Base-by-base conservation (phyloP, 352 stramenopile species). In the Thalassiosira oceanica region DNA sequence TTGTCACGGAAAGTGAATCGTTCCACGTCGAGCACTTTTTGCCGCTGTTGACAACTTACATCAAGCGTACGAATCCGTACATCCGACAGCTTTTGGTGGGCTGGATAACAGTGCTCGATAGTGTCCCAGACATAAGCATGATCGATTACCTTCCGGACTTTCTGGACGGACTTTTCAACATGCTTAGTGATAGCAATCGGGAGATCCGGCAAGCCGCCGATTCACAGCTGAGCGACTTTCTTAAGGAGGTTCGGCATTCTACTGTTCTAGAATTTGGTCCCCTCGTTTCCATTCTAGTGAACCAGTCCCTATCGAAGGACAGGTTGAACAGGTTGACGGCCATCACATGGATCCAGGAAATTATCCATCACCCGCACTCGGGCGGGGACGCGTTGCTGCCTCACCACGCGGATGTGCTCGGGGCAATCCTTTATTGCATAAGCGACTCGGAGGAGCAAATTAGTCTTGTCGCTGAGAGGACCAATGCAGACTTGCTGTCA, bases 21-120 rank as follows among this genome's bases (percentile, higher is more conserved):
- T 99, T 99, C 84, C 95, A 99, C 54, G 95, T 99, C 16, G 96
- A 98, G 54, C 95, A 97, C 73, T 99, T 99, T 67, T 96, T 99
- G 44, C 96, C 96, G 8, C 71, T 99, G 42, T 87, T 99, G 49
- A 95, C 99, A 79, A 99, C 98, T 78, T 98, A 99, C 81, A 99
- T 99, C 50, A 84, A 94, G 62, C 94, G 97, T 76, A 98, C 94
- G 8, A 99, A 99, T 78, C 96, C 96, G 24, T 99, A 99, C 86
- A 99, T 99, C 77, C 95, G 97, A 7, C 96, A 99, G 67, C 87
- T 99, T 7, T 84, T 99, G 31, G 94, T 97, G 15, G 84, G 95
- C 3, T 99, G 97, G 97, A 99, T 99, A 67, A 98, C 95, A 0
- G 92, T 99, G 4, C 87, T 99, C 41, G 96, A 99, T 84, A 97